Evolutionary conservation across 169 alveolate species (phyloP), one percentile per base, ranked within the genome.

Genomic region (Eimeria acervulina): DNA sequence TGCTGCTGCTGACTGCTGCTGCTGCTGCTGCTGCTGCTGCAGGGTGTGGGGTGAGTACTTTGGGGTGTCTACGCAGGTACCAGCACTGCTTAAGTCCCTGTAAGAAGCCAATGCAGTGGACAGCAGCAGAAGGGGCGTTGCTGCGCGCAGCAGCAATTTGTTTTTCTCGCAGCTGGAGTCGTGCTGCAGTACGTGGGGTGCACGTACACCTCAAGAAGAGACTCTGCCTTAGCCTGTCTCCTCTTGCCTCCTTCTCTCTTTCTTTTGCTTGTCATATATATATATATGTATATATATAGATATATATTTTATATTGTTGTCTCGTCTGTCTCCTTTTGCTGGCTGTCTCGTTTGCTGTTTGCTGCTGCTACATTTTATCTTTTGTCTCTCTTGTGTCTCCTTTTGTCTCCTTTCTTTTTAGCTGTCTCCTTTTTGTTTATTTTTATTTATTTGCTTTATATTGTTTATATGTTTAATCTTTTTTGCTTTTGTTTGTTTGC

Each of bases 101-200:
- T 15, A 66, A 42, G 51, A 92, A 52, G 83, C 26, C 95, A 21
- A 78, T 92, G 36, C 95, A 13, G n/a, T 92, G 95, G 95, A 76
- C 92, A 17, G 83, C 84, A 23, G 85, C 91, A 42, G 95, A 92
- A 61, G 80, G 40, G 17, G 88, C 95, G 5, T 38, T 55, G 63
- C 91, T 92, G 61, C 90, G 91, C 4, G 95, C 88, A 10, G 95
- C 95, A 6, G 95, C 91, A 21, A 42, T 6, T 10, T 61, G 61
- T 10, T 92, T 76, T 47, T 28, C 17, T 12, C 31, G 44, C 10
- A 91, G 76, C 83, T 92, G 95, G 95, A 12, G 26, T 5, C 44
- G 66, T 7, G 95, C 80, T n/a, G 92, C 83, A 26, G 95, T 92
- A 59, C 47, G 90, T 3, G 12, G 36, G 74, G 28, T 13, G 33